These are phyloP conservation scores for Butyriboletus loyo DNA, from an alignment of 768 basidiomycete species.

Conservation along the genomic window DNA sequence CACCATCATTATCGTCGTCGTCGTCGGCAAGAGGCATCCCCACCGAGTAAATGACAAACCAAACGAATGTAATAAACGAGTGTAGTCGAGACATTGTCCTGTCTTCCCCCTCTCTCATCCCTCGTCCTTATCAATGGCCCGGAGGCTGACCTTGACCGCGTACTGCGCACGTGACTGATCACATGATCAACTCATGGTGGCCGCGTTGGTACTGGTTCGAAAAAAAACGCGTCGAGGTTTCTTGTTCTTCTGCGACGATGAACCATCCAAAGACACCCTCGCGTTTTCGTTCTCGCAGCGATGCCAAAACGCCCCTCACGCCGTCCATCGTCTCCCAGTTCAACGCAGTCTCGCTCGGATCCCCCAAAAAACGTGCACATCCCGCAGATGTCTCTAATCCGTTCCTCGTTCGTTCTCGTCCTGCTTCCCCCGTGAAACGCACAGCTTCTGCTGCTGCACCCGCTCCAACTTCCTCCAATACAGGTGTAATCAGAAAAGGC, in stretches of 20 bases:
- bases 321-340: constrained; percentile 41
- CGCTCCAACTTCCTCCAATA: constrained; percentile 53
- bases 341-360: constrained; percentile 35
- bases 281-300: constrained; percentile 47
- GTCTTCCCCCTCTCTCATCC: not conserved
- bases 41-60: not conserved
- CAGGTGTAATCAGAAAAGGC: constrained; percentile 73
- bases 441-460: constrained; percentile 48
- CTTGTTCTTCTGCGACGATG: constrained; percentile 13
- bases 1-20: constrained; percentile 5
- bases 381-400: constrained; percentile 59
- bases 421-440: constrained; percentile 66
- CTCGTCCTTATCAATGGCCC: constrained; percentile 5
- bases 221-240: constrained; percentile 8
- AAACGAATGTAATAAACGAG: constrained; percentile 21
- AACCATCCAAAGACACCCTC: constrained; percentile 44
- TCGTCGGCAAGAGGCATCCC: constrained; percentile 11
- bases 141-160: constrained; percentile 22
- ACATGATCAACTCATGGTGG: constrained; percentile 17
- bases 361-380: constrained; percentile 28
- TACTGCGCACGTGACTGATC: constrained; percentile 10
- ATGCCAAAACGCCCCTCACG: constrained; percentile 48
- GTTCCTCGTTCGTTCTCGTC: constrained; percentile 55
- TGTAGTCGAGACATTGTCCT: constrained; percentile 13
- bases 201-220: not conserved